phyloP scores from a whole-genome alignment of 331 rosid genomes.

The Stylosanthes scabra region DNA sequence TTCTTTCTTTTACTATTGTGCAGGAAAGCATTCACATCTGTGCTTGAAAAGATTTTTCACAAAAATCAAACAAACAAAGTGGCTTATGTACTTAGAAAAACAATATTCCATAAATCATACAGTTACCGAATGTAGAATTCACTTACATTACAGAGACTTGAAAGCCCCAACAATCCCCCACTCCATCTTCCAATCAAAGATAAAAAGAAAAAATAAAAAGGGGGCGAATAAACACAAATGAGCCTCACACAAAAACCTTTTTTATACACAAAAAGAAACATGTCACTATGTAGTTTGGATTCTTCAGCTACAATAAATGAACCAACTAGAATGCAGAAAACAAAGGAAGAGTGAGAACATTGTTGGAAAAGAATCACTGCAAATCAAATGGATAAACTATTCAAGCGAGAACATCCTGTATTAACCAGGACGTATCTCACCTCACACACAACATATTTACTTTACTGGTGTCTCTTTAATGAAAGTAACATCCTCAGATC shows the following conservation, averaged over 20 bases:
- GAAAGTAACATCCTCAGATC: slow-evolving; percentile 59
- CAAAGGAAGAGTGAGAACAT: not conserved
- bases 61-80: slow-evolving; percentile 32
- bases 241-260: slow-evolving; percentile 25
- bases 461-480: slow-evolving; percentile 58
- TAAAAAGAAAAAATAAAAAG: not conserved
- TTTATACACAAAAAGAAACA: slow-evolving; percentile 12
- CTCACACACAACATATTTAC: slow-evolving; percentile 23
- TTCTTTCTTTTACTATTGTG: slow-evolving; percentile 7
- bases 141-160: slow-evolving; percentile 28
- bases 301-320: slow-evolving; percentile 35
- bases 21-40: slow-evolving; percentile 1
- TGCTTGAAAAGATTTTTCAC: slow-evolving; percentile 19
- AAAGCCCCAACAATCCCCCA: slow-evolving; percentile 20
- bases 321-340: slow-evolving; percentile 27
- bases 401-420: slow-evolving; percentile 23
- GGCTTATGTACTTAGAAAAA: slow-evolving; percentile 17
- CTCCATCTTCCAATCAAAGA: not conserved
- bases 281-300: slow-evolving; percentile 14
- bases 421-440: slow-evolving; percentile 14
- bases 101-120: slow-evolving; percentile 12
- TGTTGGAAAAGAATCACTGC: slow-evolving; percentile 27
- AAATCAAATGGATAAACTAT: slow-evolving; percentile 34
- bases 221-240: slow-evolving; percentile 9
- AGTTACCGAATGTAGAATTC: slow-evolving; percentile 12